Evolutionary conservation across 2,329 filamentous ascomycete genomes (phyloP).

Genomic region (Phialocephala sp.): DNA sequence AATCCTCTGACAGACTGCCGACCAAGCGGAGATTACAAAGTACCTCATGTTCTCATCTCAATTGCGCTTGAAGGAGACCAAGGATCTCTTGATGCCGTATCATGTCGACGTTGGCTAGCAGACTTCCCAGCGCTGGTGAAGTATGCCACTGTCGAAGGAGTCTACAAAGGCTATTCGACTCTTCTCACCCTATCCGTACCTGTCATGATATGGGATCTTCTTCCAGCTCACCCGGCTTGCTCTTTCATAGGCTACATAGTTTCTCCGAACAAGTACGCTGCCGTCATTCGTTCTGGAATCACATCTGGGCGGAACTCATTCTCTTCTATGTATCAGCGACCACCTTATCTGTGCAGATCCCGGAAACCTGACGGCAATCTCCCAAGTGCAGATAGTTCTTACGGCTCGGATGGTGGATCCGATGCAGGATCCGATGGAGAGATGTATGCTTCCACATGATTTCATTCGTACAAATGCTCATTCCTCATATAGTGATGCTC

Average conservation of each 20-base stretch:
- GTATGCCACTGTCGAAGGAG: slow-evolving; percentile 31
- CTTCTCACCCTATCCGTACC: slow-evolving; percentile 28
- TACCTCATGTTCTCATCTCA: slow-evolving; percentile 30
- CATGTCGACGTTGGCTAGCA: slow-evolving; percentile 27
- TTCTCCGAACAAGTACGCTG: slow-evolving; percentile 21
- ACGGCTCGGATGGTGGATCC: slow-evolving; percentile 18
- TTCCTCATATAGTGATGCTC: neutral
- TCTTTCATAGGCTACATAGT: slow-evolving; percentile 29
- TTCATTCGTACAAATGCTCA: neutral
- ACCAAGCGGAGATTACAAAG: slow-evolving; percentile 23
- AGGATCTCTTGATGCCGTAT: slow-evolving; percentile 19
- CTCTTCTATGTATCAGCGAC: slow-evolving; percentile 13
- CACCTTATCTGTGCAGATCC: slow-evolving; percentile 7
- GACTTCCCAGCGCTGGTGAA: slow-evolving; percentile 28
- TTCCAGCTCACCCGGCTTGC: slow-evolving; percentile 28
- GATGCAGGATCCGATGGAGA: slow-evolving; percentile 9
- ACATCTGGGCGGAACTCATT: slow-evolving; percentile 15
- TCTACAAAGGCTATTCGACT: slow-evolving; percentile 29
- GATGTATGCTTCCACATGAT: neutral
- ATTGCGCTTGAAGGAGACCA: slow-evolving; percentile 29
- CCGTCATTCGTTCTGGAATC: slow-evolving; percentile 8
- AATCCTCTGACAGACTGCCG: slow-evolving; percentile 17
- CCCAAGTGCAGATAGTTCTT: slow-evolving; percentile 23
- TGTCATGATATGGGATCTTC: slow-evolving; percentile 30
- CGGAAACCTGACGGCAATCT: slow-evolving; percentile 16